Evolutionary conservation across 331 rosid species (phyloP).

Genomic region (Saraca asoca): DNA sequence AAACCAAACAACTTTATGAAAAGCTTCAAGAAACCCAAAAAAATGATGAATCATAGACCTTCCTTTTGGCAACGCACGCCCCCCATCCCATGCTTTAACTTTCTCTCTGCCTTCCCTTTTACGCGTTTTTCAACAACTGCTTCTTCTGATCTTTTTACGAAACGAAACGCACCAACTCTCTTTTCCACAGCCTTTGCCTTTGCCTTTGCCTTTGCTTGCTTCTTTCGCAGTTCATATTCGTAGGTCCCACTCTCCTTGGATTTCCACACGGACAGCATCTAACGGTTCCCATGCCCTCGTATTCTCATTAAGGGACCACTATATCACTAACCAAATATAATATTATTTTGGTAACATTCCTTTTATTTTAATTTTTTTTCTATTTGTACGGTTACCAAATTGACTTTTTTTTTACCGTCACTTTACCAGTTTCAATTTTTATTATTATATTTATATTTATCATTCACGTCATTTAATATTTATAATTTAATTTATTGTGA

Average conservation of each 20-base stretch:
- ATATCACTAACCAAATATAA: too few species aligned
- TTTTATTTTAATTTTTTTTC: too few species aligned
- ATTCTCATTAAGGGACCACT: too few species aligned
- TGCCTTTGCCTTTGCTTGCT: background rate
- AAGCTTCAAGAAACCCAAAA: slow-evolving; percentile 35
- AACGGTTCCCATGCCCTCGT: too few species aligned
- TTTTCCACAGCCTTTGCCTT: background rate
- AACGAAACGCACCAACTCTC: background rate
- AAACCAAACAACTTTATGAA: slow-evolving; percentile 44
- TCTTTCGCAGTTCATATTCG: background rate
- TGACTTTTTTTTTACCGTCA: too few species aligned
- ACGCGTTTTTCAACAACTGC: slow-evolving; percentile 54
- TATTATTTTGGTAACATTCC: too few species aligned
- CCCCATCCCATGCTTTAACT: slow-evolving; percentile 22
- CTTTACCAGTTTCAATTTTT: too few species aligned
- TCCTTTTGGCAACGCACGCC: slow-evolving; percentile 71
- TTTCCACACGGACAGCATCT: too few species aligned
- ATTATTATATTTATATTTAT: too few species aligned
- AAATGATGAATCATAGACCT: slow-evolving; percentile 43
- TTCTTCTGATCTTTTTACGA: slow-evolving; percentile 22
- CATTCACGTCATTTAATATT: too few species aligned
- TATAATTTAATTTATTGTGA: too few species aligned
- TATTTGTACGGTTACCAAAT: too few species aligned
- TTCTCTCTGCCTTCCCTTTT: slow-evolving; percentile 38
- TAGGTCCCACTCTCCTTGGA: background rate